phyloP scores from a whole-genome alignment of 2,329 filamentous ascomycete genomes.

The Apiospora hydei region DNA sequence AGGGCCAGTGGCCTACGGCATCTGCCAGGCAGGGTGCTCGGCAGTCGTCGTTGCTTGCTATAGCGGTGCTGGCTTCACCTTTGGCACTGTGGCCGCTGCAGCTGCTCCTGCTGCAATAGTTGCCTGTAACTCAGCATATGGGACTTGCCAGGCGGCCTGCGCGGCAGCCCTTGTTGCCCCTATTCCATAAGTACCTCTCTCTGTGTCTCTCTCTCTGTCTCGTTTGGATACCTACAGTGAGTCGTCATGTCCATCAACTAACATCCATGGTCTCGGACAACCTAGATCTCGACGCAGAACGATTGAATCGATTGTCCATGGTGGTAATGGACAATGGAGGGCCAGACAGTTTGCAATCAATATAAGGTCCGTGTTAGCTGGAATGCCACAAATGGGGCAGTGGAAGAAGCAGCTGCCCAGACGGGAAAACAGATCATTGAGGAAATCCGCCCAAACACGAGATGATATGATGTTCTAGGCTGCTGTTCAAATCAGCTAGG shows the following conservation, averaged over 20 bases:
- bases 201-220: too few species aligned
- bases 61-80: conserved; percentile 39
- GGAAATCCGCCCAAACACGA: neutral
- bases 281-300: neutral
- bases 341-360: neutral
- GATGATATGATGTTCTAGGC: neutral
- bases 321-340: neutral
- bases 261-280: neutral
- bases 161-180: conserved; percentile 44
- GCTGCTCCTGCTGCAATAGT: conserved; percentile 49
- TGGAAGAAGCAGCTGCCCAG: neutral
- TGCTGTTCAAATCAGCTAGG: too few species aligned
- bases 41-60: conserved; percentile 55
- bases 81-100: conserved; percentile 40
- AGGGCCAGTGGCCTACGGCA: conserved; percentile 45
- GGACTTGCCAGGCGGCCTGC: conserved; percentile 54
- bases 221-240: neutral
- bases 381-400: neutral
- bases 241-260: neutral
- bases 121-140: conserved; percentile 54
- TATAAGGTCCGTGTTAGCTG: neutral
- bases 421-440: neutral
- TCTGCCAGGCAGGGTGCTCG: conserved; percentile 57
- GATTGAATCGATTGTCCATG: neutral
- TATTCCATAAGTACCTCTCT: conserved; percentile 37